Evolutionary conservation across 176 grass and related monocot species (phyloP).

Genomic region (Oryza punctata): DNA sequence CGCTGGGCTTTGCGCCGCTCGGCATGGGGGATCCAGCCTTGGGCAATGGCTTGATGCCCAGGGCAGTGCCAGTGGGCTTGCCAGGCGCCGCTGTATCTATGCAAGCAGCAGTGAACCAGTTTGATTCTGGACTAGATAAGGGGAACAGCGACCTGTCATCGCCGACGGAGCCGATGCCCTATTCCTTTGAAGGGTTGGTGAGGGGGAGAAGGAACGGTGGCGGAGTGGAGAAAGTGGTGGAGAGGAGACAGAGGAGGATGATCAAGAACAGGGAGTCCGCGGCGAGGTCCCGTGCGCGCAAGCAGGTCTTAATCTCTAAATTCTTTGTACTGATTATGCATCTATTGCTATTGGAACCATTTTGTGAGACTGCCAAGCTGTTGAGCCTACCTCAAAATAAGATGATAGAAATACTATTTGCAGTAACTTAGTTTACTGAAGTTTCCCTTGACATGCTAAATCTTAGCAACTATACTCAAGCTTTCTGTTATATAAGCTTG

Average conservation of each 20-base stretch:
- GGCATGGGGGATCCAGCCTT: slow-evolving; percentile 47
- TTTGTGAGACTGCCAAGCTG: background rate
- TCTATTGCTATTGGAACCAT: background rate
- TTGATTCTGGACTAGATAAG: slow-evolving; percentile 52
- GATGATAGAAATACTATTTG: background rate
- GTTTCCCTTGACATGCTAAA: background rate
- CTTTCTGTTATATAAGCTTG: background rate
- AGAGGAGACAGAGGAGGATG: slow-evolving; percentile 91
- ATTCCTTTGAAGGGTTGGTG: slow-evolving; percentile 55
- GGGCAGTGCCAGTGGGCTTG: slow-evolving; percentile 40
- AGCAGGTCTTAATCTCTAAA: slow-evolving; percentile 54
- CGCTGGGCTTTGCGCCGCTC: slow-evolving; percentile 42
- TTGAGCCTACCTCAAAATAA: slow-evolving; percentile 9
- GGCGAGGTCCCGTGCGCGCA: slow-evolving; percentile 76
- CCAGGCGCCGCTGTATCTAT: slow-evolving; percentile 28
- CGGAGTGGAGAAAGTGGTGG: slow-evolving; percentile 81
- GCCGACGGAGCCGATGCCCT: slow-evolving; percentile 58
- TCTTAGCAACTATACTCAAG: background rate
- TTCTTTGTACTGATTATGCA: slow-evolving; percentile 27
- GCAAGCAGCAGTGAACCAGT: slow-evolving; percentile 35
- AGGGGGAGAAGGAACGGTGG: slow-evolving; percentile 52
- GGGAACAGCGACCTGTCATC: slow-evolving; percentile 61
- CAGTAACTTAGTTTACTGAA: background rate
- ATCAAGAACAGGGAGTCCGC: slow-evolving; percentile 96
- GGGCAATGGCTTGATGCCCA: slow-evolving; percentile 51